Conservation (phyloP, 257 asterid genomes). For the Solanum corneliomulleri region DNA sequence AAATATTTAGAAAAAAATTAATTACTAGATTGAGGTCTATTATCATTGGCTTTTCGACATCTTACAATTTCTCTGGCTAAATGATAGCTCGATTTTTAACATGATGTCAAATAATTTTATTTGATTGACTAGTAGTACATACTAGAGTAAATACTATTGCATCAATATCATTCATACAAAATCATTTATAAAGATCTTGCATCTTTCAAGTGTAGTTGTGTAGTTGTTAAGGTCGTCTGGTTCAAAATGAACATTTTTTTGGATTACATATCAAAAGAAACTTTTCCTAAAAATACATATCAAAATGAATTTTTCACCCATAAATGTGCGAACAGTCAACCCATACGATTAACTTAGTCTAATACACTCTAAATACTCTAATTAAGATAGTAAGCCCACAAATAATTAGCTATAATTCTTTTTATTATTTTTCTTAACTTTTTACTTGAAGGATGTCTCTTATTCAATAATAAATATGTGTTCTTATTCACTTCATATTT, state of each 20-base stretch:
- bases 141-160: neutral
- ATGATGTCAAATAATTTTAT: neutral
- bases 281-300: neutral
- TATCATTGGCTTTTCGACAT: neutral
- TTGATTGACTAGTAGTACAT: neutral
- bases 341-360: neutral
- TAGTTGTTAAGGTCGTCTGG: neutral
- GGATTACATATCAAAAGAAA: neutral
- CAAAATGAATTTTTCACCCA: no score
- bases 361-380: neutral
- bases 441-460: no score
- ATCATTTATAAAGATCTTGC: neutral
- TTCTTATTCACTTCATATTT: no score
- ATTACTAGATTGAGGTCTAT: neutral
- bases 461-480: no score
- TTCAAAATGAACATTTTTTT: neutral
- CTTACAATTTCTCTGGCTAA: neutral
- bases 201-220: neutral
- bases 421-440: no score
- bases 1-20: neutral
- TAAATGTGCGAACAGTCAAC: neutral
- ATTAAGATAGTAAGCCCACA: neutral
- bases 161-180: neutral
- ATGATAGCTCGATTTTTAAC: neutral
- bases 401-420: no score